Conservation (phyloP, 805 yeast species). For the Candida germanica region DNA sequence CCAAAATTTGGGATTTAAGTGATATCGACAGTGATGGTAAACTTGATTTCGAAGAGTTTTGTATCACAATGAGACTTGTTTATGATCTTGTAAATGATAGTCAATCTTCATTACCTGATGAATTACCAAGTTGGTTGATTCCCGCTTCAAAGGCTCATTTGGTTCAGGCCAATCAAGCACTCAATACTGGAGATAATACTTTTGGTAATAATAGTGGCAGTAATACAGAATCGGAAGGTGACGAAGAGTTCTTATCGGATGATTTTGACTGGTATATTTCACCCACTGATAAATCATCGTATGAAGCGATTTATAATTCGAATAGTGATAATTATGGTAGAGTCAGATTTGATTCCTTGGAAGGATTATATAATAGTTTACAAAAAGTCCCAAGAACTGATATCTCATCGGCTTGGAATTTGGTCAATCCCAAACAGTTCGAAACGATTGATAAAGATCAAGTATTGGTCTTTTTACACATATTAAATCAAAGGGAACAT, state of each 20-base stretch:
- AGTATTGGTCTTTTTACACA: conserved; percentile 82
- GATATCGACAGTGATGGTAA: conserved; percentile 92
- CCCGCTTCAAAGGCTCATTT: conserved; percentile 87
- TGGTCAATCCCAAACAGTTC: conserved; percentile 85
- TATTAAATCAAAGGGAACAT: conserved; percentile 82
- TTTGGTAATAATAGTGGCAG: conserved; percentile 27
- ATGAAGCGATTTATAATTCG: conserved; percentile 72
- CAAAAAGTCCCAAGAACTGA: conserved; percentile 78
- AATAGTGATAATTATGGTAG: conserved; percentile 79
- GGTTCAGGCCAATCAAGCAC: conserved; percentile 78
- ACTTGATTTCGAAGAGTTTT: conserved; percentile 95
- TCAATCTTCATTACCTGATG: conserved; percentile 54
- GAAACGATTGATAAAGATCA: conserved; percentile 94
- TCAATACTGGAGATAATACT: conserved; percentile 25
- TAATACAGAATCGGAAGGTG: conserved; percentile 52
- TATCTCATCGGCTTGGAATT: conserved; percentile 87
- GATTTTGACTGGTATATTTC: conserved; percentile 96
- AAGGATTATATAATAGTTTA: conserved; percentile 66
- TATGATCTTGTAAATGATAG: conserved; percentile 85
- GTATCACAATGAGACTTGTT: conserved; percentile 93
- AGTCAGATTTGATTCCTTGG: conserved; percentile 67
- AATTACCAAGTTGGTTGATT: conserved; percentile 86
- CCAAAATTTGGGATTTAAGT: conserved; percentile 84
- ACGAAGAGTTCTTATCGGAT: conserved; percentile 54
- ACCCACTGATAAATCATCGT: conserved; percentile 76